Evolutionary conservation across 2,329 filamentous ascomycete genomes (phyloP).

Genomic region (Cordyceps fumosorosea): DNA sequence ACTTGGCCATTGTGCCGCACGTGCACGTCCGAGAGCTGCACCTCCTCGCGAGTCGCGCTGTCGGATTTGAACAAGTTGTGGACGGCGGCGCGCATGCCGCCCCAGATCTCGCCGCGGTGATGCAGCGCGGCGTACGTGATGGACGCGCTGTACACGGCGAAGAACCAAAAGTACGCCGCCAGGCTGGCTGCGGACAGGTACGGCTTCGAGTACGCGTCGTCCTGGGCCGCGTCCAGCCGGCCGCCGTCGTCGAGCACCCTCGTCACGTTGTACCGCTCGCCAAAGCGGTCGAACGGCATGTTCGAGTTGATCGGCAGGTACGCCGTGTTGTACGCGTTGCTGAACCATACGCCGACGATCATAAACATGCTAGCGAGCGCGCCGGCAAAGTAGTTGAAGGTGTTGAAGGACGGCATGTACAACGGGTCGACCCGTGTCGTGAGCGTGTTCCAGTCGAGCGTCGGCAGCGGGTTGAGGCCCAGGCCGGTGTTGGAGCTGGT

Average conservation of each 20-base stretch:
- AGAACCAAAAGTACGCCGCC: conserved; percentile 33
- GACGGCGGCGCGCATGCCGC: conserved; percentile 28
- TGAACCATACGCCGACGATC: conserved; percentile 26
- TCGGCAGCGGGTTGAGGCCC: conserved; percentile 34
- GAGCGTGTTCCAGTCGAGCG: conserved; percentile 38
- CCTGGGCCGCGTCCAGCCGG: conserved; percentile 31
- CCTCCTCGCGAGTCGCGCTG: conserved; percentile 19
- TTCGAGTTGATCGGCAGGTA: conserved; percentile 38
- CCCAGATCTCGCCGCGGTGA: conserved; percentile 31
- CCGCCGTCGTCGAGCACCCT: conserved; percentile 26
- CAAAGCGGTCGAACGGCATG: conserved; percentile 33
- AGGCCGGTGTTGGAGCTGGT: conserved; percentile 32
- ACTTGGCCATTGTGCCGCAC: conserved; percentile 40
- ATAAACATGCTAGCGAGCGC: conserved; percentile 23
- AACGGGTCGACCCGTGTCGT: conserved; percentile 28
- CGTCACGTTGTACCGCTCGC: conserved; percentile 31
- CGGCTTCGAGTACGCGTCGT: conserved; percentile 34
- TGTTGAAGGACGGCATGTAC: conserved; percentile 31
- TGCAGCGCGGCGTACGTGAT: conserved; percentile 35
- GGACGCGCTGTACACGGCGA: conserved; percentile 33
- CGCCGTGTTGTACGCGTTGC: conserved; percentile 28
- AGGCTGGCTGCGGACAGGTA: conserved; percentile 33
- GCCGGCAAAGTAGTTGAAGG: conserved; percentile 29
- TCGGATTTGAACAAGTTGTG: conserved; percentile 23
- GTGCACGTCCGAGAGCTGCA: conserved; percentile 32